Evolutionary conservation across 139 green algal genomes (phyloP), one percentile per base, ranked within the genome.

Genomic region (Dunaliella primolecta): DNA sequence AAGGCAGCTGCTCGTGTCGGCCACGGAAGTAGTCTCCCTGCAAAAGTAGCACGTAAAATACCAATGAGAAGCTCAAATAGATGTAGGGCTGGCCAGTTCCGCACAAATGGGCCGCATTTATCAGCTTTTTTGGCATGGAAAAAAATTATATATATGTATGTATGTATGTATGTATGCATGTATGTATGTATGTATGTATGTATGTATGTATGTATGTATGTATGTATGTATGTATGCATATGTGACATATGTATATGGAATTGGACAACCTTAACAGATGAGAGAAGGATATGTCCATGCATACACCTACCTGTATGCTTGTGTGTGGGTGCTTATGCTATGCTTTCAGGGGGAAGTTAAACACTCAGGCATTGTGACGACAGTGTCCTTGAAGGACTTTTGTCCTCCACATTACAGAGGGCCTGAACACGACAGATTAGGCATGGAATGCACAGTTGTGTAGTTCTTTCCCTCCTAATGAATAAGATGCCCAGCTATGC

Each of bases 1-100:
- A 99, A 0, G 97, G 97, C 30, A 95, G 92, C 36, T 36, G 70
- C 91, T 99, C 97, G 77, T 91, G 92, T 84, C 98, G 94, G 7
- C 96, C 96, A 86, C 91, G 56, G 57, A 74, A 82, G 85, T 92
- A 94, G 87, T 92, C 87, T 1, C 82, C 85, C 81, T 84, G 70
- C 0, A 34, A 25, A 2, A 30, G 2, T 2, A 30, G 30, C 30
- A 32, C 3, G 30, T n/a, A 38, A 80, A 37, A 77, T n/a, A n/a
- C n/a, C n/a, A n/a, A n/a, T 72, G 56, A 31, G 70, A 31, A 2
- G 15, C 3, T 77, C 11, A 77, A 29, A 77, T 24, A 77, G 3
- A 72, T 72, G 56, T 72, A 72, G n/a, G n/a, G n/a, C n/a, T n/a
- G n/a, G n/a, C n/a, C n/a, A n/a, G n/a, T n/a, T n/a, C n/a, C n/a